phyloP scores from a whole-genome alignment of 345 rosid genomes.

The Pistacia integerrima region DNA sequence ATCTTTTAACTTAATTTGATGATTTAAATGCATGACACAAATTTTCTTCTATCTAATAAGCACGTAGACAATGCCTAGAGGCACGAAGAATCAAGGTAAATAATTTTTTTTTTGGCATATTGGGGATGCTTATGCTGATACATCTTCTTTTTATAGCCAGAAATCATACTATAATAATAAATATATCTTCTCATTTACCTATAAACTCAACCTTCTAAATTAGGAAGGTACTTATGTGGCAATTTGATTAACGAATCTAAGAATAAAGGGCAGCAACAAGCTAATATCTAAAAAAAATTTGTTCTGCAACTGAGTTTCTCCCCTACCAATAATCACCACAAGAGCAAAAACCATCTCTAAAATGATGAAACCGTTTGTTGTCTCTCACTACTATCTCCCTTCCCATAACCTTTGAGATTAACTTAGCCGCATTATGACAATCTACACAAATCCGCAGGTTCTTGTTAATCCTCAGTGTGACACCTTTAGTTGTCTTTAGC shows the following conservation, averaged over 20 bases:
- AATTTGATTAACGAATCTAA: background rate
- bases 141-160: no score
- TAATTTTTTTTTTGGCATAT: no score
- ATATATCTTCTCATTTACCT: no score
- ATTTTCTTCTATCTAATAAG: no score
- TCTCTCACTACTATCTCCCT: conserved; percentile 68
- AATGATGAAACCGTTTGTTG: conserved; percentile 71
- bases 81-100: background rate
- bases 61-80: no score
- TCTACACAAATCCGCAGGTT: conserved; percentile 65
- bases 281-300: no score
- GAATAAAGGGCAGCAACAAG: background rate
- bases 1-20: no score
- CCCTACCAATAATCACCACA: conserved; percentile 46
- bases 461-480: conserved; percentile 55
- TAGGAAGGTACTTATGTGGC: background rate
- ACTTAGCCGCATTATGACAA: conserved; percentile 65
- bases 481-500: conserved; percentile 48
- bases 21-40: no score
- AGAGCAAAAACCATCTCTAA: conserved; percentile 56
- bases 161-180: no score
- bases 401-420: conserved; percentile 45
- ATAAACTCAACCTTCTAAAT: no score
- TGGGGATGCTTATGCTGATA: no score
- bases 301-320: no score